Percentiles rank a stretch among this genome's conserved stretches.
These are phyloP conservation scores for Coemansia sp. DNA, from an alignment of 192 early-diverging fungal genomes.

Conservation along the genomic window DNA sequence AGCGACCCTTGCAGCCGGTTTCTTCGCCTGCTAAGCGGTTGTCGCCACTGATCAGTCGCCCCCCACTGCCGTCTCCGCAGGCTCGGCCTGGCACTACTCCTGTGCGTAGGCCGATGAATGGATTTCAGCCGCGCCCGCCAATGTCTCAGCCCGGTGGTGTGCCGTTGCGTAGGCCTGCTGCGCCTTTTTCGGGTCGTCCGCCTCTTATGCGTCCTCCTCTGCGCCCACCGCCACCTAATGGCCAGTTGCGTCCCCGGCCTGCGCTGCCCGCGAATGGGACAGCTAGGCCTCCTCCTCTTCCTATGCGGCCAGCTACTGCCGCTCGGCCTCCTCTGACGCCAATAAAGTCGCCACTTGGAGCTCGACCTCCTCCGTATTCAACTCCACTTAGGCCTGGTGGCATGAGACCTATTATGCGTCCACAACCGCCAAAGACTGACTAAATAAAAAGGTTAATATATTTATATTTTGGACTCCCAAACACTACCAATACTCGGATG, in stretches of 20 bases:
- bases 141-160: background rate
- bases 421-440: background rate
- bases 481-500: conserved; percentile 40
- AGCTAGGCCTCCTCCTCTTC: background rate
- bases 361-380: background rate
- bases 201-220: conserved; percentile 1
- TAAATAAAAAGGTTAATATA: background rate
- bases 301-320: background rate
- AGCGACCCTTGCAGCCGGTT: too few species aligned
- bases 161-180: background rate
- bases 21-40: background rate
- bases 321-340: background rate
- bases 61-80: background rate
- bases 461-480: conserved; percentile 32
- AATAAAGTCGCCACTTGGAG: background rate
- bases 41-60: background rate
- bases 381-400: background rate
- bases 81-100: background rate
- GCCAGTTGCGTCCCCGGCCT: background rate
- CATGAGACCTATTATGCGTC: background rate
- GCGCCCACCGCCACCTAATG: conserved; percentile 1
- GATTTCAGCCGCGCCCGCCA: conserved; percentile 2
- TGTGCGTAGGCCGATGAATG: background rate
- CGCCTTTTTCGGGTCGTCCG: background rate
- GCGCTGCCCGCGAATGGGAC: background rate